Evolutionary conservation across 2,329 filamentous ascomycete species (phyloP).

Genomic region (Arthrobotrys conoides): DNA sequence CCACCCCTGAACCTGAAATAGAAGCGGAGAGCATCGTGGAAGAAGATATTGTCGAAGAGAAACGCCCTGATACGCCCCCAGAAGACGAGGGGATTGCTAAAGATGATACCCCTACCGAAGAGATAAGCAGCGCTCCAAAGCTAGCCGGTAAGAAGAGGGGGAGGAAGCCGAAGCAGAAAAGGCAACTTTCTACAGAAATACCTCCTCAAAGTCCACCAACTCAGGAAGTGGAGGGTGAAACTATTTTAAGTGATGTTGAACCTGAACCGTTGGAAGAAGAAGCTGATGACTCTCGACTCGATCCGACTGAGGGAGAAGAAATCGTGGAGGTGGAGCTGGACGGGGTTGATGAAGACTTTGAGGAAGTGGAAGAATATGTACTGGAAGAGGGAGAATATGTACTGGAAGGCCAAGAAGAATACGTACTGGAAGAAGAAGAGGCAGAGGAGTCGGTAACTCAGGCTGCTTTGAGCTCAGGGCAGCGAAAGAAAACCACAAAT

Average conservation of each 20-base stretch:
- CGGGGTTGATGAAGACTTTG: conserved; percentile 35
- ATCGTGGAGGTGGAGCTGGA: conserved; percentile 7
- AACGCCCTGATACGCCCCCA: conserved; percentile 24
- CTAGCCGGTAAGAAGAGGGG: conserved; percentile 28
- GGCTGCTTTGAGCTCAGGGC: not conserved
- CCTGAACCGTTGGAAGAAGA: conserved; percentile 21
- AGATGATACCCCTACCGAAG: conserved; percentile 4
- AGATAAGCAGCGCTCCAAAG: not conserved
- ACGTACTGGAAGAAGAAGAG: not conserved
- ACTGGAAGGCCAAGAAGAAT: conserved; percentile 11
- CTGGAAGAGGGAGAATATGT: not conserved
- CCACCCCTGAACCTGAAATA: conserved; percentile 43
- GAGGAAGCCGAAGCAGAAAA: conserved; percentile 40
- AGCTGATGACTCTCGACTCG: conserved; percentile 4
- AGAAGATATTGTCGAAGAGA: conserved; percentile 18
- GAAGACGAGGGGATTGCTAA: conserved; percentile 17
- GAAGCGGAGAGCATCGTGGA: conserved; percentile 14
- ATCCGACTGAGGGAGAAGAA: conserved; percentile 12
- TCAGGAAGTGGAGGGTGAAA: conserved; percentile 13
- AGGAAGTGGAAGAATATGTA: conserved; percentile 32
- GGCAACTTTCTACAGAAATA: conserved; percentile 48
- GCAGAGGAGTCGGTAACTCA: conserved; percentile 3
- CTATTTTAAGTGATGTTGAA: conserved; percentile 56
- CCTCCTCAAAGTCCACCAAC: conserved; percentile 24
- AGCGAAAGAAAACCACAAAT: conserved; percentile 14